These are phyloP conservation scores for Selaginella tamariscina DNA, from an alignment of 75 land plant genomes.

Conservation along the genomic window DNA sequence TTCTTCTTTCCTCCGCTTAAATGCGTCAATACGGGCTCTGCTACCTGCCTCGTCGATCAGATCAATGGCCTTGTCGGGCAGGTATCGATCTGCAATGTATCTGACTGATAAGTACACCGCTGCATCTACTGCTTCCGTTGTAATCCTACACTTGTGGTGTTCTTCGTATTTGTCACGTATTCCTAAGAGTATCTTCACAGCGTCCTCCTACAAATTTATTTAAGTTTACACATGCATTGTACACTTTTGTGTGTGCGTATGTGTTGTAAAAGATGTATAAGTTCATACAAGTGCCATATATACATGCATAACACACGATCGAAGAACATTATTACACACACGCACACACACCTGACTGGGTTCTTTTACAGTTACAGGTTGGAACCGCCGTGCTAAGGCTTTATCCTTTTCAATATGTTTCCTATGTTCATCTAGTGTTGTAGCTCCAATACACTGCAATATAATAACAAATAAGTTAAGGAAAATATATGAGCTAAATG, in stretches of 20 bases:
- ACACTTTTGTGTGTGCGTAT: too few relatives aligned
- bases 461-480: neutral
- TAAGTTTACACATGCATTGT: neutral
- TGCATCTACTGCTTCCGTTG: constrained; percentile 77
- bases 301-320: neutral
- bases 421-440: constrained; percentile 69
- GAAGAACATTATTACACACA: constrained; percentile 6
- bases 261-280: neutral
- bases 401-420: constrained; percentile 87
- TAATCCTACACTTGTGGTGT: constrained; percentile 73
- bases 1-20: constrained; percentile 46
- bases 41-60: constrained; percentile 93
- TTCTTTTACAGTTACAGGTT: constrained; percentile 69
- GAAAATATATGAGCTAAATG: neutral
- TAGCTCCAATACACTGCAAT: constrained; percentile 86
- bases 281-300: neutral
- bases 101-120: constrained; percentile 78
- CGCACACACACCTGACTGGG: constrained; percentile 51
- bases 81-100: constrained; percentile 77
- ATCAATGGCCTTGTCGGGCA: constrained; percentile 98
- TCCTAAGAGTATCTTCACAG: constrained; percentile 66
- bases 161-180: constrained; percentile 71
- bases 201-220: constrained; percentile 50
- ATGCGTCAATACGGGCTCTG: constrained; percentile 70
- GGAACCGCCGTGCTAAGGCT: constrained; percentile 85